A percentile compares a stretch with the other conserved stretches of the same genome.
phyloP scores from a whole-genome alignment of 768 basidiomycete species.

The Hygrocybe coccinea region DNA sequence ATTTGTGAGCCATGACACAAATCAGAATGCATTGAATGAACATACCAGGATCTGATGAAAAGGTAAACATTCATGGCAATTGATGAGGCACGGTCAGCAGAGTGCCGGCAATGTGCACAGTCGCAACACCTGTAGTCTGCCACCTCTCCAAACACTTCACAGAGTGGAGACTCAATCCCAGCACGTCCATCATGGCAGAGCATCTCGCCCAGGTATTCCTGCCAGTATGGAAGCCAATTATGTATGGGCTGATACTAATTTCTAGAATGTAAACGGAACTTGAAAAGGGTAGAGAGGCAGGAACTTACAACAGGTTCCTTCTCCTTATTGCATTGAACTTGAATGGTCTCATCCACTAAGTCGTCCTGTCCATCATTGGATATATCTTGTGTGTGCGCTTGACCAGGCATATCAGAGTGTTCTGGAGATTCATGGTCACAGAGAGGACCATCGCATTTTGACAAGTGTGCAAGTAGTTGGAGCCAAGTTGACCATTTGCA shows the following conservation, averaged over 20 bases:
- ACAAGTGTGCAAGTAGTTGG: not conserved
- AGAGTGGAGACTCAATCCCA: not conserved
- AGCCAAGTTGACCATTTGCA: not conserved
- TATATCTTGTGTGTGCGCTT: too few relatives aligned
- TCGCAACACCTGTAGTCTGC: constrained; percentile 1
- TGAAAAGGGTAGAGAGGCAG: too few relatives aligned
- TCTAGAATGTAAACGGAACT: not conserved
- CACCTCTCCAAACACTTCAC: not conserved
- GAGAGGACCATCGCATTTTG: not conserved
- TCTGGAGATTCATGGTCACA: not conserved
- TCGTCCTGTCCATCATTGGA: too few relatives aligned
- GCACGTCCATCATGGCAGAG: constrained; percentile 1
- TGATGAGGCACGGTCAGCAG: not conserved
- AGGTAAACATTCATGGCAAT: not conserved
- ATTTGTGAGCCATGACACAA: not conserved
- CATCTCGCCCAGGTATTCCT: constrained; percentile 3
- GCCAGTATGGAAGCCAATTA: not conserved
- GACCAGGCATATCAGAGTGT: not conserved
- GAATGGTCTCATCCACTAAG: too few relatives aligned
- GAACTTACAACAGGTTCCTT: too few relatives aligned
- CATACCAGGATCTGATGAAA: constrained; percentile 4
- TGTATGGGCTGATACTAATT: too few relatives aligned
- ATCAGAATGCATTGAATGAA: not conserved
- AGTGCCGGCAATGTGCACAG: not conserved
- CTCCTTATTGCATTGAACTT: too few relatives aligned